Percentiles rank a stretch among this genome's conserved stretches.
Evolutionary conservation across 1,284 basidiomycete species (phyloP).

Genomic region (Porodaedalea pini): DNA sequence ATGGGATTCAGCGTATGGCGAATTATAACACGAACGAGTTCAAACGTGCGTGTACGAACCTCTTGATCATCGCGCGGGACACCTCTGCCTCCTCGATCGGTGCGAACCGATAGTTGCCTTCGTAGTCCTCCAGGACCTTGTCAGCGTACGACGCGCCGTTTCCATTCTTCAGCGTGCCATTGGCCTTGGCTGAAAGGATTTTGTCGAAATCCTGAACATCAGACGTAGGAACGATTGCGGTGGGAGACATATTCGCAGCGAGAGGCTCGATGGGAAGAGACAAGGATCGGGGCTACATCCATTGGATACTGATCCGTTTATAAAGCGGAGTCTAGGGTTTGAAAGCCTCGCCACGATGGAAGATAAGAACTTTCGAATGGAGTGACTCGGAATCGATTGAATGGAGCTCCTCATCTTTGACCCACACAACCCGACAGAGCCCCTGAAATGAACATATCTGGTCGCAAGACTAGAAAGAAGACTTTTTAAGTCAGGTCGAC

Average conservation of each 20-base stretch:
- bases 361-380: background rate
- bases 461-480: too few species aligned
- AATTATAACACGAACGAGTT: background rate
- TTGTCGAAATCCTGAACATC: constrained; percentile 26
- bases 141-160: constrained; percentile 17
- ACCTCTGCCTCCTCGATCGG: constrained; percentile 76
- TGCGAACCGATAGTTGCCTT: constrained; percentile 64
- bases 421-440: too few species aligned
- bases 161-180: constrained; percentile 21
- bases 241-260: constrained; percentile 31
- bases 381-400: background rate
- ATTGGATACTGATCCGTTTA: background rate
- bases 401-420: too few species aligned
- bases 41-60: constrained; percentile 36
- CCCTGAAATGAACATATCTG: too few species aligned
- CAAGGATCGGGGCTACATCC: background rate
- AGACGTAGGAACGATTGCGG: constrained; percentile 27
- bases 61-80: constrained; percentile 75
- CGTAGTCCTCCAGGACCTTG: constrained; percentile 46
- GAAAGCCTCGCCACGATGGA: background rate
- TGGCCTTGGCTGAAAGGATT: constrained; percentile 27
- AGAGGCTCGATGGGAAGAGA: background rate
- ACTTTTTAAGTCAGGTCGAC: too few species aligned
- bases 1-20: background rate
- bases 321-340: background rate